A percentile compares a stretch with the other conserved stretches of the same genome.
Evolutionary conservation across 1,139 yeast species (phyloP).

Genomic region (Nematodospora anomalae): DNA sequence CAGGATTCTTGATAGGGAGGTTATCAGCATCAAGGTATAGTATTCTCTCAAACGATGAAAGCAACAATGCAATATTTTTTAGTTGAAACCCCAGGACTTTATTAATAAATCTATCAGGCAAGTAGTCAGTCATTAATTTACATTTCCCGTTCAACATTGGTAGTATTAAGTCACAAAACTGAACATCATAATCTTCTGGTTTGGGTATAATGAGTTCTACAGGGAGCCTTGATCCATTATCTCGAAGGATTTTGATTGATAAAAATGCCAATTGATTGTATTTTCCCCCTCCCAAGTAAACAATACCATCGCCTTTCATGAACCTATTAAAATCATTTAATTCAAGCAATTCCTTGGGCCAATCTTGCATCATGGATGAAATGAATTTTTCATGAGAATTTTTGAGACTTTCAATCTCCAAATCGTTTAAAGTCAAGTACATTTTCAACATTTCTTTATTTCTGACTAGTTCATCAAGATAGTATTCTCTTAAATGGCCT

Average conservation of each 20-base stretch:
- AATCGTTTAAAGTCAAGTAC: conserved; percentile 23
- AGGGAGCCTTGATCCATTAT: conserved; percentile 55
- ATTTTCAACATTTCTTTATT: conserved; percentile 23
- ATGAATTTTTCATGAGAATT: conserved; percentile 24
- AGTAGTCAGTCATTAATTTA: conserved; percentile 32
- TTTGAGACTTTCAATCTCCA: conserved; percentile 23
- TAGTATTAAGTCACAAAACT: conserved; percentile 30
- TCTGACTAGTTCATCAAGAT: conserved; percentile 29
- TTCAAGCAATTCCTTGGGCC: conserved; percentile 24
- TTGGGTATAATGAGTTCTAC: conserved; percentile 50
- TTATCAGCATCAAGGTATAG: conserved; percentile 41
- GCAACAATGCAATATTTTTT: conserved; percentile 35
- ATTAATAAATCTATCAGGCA: conserved; percentile 23
- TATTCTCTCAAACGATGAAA: conserved; percentile 34
- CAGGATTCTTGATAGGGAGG: conserved; percentile 35
- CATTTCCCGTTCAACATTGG: conserved; percentile 34
- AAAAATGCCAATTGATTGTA: conserved; percentile 55
- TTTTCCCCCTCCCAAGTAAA: conserved; percentile 62
- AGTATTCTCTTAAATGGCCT: conserved; percentile 37
- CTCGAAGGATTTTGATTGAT: conserved; percentile 55
- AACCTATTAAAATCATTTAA: conserved; percentile 24
- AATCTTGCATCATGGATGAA: conserved; percentile 20
- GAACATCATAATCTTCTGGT: conserved; percentile 29
- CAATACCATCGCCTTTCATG: conserved; percentile 56
- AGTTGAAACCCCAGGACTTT: conserved; percentile 31